These are phyloP conservation scores for Glaciozyma antarctica DNA, from an alignment of 768 basidiomycete genomes.

Conservation along the genomic window DNA sequence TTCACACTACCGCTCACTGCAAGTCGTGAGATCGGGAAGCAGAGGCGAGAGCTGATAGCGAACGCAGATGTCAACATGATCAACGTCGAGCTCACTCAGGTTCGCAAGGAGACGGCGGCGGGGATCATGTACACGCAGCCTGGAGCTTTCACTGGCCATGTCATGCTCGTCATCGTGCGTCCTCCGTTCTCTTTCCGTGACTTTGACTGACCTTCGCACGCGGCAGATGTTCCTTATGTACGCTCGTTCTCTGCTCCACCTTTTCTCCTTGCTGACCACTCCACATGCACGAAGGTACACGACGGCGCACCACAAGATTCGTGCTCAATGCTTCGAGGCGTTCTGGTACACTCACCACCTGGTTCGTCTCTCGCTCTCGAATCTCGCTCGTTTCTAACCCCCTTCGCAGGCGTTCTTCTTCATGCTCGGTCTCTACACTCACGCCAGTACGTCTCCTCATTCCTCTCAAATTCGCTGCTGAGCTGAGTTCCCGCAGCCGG, in stretches of 20 bases:
- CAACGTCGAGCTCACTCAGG: constrained; percentile 73
- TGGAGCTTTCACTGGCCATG: constrained; percentile 76
- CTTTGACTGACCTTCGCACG: no score
- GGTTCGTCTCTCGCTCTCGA: constrained; percentile 8
- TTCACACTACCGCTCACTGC: constrained; percentile 83
- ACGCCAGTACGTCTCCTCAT: constrained; percentile 46
- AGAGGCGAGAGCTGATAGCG: constrained; percentile 19
- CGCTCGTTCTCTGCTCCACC: not conserved
- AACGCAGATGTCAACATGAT: constrained; percentile 66
- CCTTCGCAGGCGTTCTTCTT: constrained; percentile 71
- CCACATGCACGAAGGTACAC: constrained; percentile 52
- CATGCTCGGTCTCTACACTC: constrained; percentile 79
- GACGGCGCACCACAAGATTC: constrained; percentile 79
- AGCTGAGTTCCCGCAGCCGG: constrained; percentile 46
- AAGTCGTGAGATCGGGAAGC: not conserved
- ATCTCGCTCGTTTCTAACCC: not conserved
- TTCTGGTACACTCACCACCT: constrained; percentile 93
- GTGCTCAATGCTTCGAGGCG: constrained; percentile 80
- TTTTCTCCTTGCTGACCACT: not conserved
- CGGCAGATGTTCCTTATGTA: constrained; percentile 63
- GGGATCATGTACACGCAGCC: constrained; percentile 62
- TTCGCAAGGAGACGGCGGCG: constrained; percentile 64
- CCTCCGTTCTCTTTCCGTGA: no score
- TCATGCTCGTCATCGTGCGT: constrained; percentile 67
- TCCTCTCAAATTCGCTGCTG: not conserved